Evolutionary conservation across 2,329 filamentous ascomycete species (phyloP).

Genomic region (Aspergillus sp.): DNA sequence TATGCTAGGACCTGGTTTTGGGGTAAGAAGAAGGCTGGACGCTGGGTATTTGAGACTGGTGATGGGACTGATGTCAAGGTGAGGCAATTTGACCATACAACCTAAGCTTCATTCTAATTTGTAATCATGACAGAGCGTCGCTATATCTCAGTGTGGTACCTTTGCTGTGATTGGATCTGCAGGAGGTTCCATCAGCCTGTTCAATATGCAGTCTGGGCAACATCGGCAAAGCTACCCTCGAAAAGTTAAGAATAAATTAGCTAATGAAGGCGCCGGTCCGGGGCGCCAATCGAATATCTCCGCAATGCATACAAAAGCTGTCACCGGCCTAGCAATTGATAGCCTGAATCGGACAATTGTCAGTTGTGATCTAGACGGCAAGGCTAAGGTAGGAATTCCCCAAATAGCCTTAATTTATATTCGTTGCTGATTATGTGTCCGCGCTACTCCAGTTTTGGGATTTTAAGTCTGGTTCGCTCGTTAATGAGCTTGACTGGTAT

Average conservation of each 20-base stretch:
- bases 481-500: slow-evolving; percentile 81
- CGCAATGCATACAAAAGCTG: slow-evolving; percentile 74
- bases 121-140: slow-evolving; percentile 63
- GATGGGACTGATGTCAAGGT: slow-evolving; percentile 74
- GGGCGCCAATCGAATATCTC: slow-evolving; percentile 25
- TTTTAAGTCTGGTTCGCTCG: slow-evolving; percentile 76
- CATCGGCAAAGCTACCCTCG: slow-evolving; percentile 83
- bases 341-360: slow-evolving; percentile 83
- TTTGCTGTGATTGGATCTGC: slow-evolving; percentile 89
- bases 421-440: background rate
- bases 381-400: slow-evolving; percentile 65
- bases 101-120: background rate
- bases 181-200: slow-evolving; percentile 85
- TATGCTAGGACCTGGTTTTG: slow-evolving; percentile 96
- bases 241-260: slow-evolving; percentile 45
- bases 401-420: background rate
- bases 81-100: slow-evolving; percentile 12
- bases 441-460: slow-evolving; percentile 72
- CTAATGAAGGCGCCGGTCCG: slow-evolving; percentile 34
- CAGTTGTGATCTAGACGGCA: slow-evolving; percentile 86
- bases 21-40: slow-evolving; percentile 87
- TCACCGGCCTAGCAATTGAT: slow-evolving; percentile 87
- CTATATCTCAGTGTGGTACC: slow-evolving; percentile 87
- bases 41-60: slow-evolving; percentile 87
- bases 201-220: slow-evolving; percentile 89